These are phyloP conservation scores for Rhamnella rubrinervis DNA, from an alignment of 331 rosid species.

Conservation along the genomic window DNA sequence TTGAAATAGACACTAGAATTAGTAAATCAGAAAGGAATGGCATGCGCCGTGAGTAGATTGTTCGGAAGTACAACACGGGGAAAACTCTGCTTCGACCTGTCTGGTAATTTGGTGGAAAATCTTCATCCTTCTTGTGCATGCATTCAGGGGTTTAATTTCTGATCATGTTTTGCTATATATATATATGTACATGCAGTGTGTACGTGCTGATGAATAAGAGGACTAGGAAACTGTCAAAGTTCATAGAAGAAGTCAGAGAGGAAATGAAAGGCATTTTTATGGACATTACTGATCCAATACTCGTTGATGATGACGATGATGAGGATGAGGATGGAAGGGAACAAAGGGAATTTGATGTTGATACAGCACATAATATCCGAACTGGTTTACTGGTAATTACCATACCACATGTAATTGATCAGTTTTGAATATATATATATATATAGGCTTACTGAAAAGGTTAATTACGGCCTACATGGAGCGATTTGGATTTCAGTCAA, in stretches of 20 bases:
- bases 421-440: neutral
- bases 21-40: conserved; percentile 6
- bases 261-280: neutral
- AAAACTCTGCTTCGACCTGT: conserved; percentile 12
- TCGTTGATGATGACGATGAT: neutral
- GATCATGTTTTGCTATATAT: neutral
- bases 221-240: neutral
- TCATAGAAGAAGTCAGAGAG: neutral
- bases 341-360: conserved; percentile 16
- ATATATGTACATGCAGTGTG: neutral
- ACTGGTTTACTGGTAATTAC: conserved; percentile 13
- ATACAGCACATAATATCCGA: conserved; percentile 26
- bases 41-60: conserved; percentile 10
- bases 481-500: conserved; percentile 37
- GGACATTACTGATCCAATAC: neutral
- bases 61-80: conserved; percentile 14
- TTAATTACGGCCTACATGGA: conserved; percentile 32
- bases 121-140: neutral
- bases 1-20: neutral
- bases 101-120: conserved; percentile 5
- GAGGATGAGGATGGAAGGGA: conserved; percentile 26
- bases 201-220: neutral
- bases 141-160: neutral
- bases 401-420: neutral
- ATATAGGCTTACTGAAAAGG: too few species aligned